Evolutionary conservation across 2,329 filamentous ascomycete species (phyloP).

Genomic region (Aureobasidium sp.): DNA sequence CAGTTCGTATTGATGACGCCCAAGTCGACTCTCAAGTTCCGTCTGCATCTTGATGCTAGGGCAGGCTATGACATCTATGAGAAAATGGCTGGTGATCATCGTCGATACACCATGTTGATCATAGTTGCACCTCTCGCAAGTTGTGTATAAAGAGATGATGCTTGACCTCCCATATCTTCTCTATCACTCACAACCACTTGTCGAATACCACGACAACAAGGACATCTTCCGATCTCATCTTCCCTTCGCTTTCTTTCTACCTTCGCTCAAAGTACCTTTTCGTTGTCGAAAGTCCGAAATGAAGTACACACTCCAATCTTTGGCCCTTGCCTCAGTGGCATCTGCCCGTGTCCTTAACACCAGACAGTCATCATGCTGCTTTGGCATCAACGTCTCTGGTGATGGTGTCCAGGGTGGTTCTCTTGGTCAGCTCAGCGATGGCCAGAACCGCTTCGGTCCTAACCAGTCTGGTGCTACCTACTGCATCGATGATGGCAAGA

Average conservation of each 20-base stretch:
- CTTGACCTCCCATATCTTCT: neutral
- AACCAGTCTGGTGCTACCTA: constrained; percentile 33
- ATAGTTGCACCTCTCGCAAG: neutral
- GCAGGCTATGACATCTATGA: neutral
- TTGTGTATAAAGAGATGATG: constrained; percentile 4
- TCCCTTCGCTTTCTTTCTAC: neutral
- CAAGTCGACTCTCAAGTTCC: neutral
- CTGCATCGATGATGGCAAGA: constrained; percentile 42
- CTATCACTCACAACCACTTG: neutral
- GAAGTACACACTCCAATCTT: constrained; percentile 4
- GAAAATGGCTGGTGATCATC: constrained; percentile 5
- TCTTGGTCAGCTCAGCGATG: constrained; percentile 51
- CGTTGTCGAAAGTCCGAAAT: constrained; percentile 1
- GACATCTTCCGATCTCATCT: neutral
- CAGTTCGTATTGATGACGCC: neutral
- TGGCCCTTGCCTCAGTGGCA: constrained; percentile 2
- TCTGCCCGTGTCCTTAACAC: neutral
- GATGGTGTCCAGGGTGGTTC: constrained; percentile 29
- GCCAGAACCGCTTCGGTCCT: constrained; percentile 48
- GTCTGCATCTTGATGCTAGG: neutral
- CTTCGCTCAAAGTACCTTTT: constrained; percentile 1
- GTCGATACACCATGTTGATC: neutral
- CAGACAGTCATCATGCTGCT: constrained; percentile 8
- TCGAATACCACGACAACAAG: neutral
- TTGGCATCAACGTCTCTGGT: neutral